These are phyloP conservation scores for Mucor piriformis DNA, from an alignment of 371 early-diverging fungal species.

Conservation along the genomic window DNA sequence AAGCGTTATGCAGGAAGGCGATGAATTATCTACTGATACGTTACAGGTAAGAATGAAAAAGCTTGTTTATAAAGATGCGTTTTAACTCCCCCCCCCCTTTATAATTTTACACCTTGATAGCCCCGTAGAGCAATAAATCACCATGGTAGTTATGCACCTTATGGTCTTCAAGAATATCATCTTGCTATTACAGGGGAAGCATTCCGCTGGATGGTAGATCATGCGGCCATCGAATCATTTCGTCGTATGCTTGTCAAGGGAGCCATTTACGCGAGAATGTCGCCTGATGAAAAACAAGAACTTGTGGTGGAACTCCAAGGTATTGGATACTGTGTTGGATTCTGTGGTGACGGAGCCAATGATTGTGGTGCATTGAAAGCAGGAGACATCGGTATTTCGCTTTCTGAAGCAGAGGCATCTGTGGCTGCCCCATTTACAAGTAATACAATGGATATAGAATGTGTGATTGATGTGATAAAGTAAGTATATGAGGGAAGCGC, in stretches of 20 bases:
- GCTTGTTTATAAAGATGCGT: neutral
- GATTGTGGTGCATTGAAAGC: constrained; percentile 99
- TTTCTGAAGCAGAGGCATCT: constrained; percentile 97
- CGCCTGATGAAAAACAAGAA: constrained; percentile 98
- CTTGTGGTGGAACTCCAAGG: constrained; percentile 88
- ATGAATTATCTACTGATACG: constrained; percentile 64
- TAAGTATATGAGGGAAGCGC: no score
- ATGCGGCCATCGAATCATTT: constrained; percentile 67
- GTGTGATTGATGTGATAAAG: constrained; percentile 90
- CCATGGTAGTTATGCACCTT: constrained; percentile 13
- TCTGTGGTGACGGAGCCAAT: constrained; percentile 99
- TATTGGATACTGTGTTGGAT: constrained; percentile 91
- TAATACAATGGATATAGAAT: constrained; percentile 83
- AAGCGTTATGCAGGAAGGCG: constrained; percentile 62
- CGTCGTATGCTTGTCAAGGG: constrained; percentile 87
- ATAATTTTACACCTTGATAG: neutral
- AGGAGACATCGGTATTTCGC: constrained; percentile 97
- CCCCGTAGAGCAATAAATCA: neutral
- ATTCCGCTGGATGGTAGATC: constrained; percentile 93
- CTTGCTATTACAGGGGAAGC: constrained; percentile 96
- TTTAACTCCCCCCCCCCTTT: no score
- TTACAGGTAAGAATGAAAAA: constrained; percentile 49
- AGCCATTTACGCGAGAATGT: constrained; percentile 98
- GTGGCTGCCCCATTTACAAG: constrained; percentile 98
- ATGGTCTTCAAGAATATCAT: constrained; percentile 51